These are phyloP conservation scores for Actinomortierella wolfii DNA, from an alignment of 371 early-diverging fungal genomes.

Conservation along the genomic window DNA sequence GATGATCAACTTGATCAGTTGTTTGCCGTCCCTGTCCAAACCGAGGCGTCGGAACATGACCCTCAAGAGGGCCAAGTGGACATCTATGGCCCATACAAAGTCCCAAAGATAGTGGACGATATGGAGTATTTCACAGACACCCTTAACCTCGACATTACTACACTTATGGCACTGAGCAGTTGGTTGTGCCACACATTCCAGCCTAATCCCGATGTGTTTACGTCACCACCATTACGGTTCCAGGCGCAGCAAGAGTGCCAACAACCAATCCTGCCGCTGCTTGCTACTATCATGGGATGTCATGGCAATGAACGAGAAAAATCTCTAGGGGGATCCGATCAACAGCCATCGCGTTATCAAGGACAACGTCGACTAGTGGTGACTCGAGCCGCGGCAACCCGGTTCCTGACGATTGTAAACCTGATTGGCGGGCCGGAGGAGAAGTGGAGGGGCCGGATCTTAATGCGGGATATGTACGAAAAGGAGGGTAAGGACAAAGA, in stretches of 20 bases:
- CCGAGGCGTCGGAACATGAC: too few species aligned
- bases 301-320: too few species aligned
- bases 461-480: constrained; percentile 29
- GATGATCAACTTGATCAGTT: too few species aligned
- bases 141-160: constrained; percentile 38
- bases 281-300: constrained; percentile 17
- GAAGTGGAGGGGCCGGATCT: constrained; percentile 30
- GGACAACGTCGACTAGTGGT: constrained; percentile 31
- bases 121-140: constrained; percentile 36
- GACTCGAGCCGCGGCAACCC: constrained; percentile 20
- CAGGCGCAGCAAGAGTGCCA: constrained; percentile 40
- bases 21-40: constrained; percentile 4
- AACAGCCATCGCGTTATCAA: too few species aligned
- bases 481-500: not conserved
- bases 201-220: constrained; percentile 23
- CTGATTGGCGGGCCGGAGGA: constrained; percentile 41
- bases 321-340: too few species aligned
- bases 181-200: constrained; percentile 29
- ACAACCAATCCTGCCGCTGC: constrained; percentile 24
- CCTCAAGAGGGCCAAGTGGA: too few species aligned
- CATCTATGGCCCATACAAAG: too few species aligned
- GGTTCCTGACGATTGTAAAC: constrained; percentile 23
- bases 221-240: constrained; percentile 30
- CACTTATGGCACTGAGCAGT: constrained; percentile 38
- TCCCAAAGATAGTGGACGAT: constrained; percentile 30